Base-by-base conservation (phyloP, 306 rosid species). In the cucumber (Cucumis sativus) region DNA sequence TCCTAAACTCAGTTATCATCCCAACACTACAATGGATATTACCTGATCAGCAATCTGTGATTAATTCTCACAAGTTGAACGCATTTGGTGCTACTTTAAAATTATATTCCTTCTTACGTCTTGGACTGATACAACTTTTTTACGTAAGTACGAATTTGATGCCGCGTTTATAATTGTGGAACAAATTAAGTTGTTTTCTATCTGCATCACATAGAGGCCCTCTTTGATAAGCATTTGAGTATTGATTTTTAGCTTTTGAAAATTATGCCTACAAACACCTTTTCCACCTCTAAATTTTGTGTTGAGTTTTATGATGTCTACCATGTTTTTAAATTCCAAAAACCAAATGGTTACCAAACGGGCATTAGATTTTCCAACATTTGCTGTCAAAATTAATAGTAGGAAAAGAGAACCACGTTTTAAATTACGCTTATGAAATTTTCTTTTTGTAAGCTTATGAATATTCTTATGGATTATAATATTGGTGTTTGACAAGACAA, bases 1-100 rank as follows among this genome's bases (percentile, higher is more conserved):
- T 95, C 84, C 90, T 95, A 33, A 87, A 90, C 76, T 84, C 89
- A 30, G 87, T 89, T 59, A 78, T 95, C 61, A 83, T 92, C 85
- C 93, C 97, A 74, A 84, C 88, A 25, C 80, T 95, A 72, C 81
- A 88, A 58, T 84, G 93, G 96, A 89, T 95, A 77, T 82, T 95
- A 83, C 97, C 98, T 41, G 93, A 84, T 82, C 87, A 76, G 33
- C 85, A 90, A 80, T 75, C 86, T 7, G 82, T 75, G 75, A 28
- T 81, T 68, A 79, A 65, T 82, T 86, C 97, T 83, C 92, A 81
- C 78, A 41, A 81, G 49, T 17, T 70, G 17, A 86, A 92, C 77
- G 77, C 81, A 43, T 79, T 86, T 81, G 86, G 75, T 55, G 83
- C 85, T 81, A 78, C 78, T 78, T 83, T 85, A 65, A 83, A 82